Base-by-base conservation (phyloP, 1,284 basidiomycete species). In the Ganoderma resinaceum region DNA sequence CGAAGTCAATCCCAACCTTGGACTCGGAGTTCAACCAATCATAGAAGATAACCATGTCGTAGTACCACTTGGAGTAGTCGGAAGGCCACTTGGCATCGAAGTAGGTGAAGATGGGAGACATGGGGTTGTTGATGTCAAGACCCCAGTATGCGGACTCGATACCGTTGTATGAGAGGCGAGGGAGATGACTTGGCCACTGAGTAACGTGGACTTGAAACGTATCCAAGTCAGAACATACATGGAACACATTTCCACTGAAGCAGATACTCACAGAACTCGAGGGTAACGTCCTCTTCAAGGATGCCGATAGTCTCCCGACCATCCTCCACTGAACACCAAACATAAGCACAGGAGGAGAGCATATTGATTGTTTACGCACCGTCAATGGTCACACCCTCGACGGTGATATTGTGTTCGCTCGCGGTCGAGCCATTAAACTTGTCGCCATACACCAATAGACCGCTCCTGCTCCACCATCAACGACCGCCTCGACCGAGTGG, bases 81-180 rank as follows among this genome's bases (percentile, higher is more conserved):
- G 58, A 61, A 33, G 69, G 65, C 65, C 67, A 70, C 63, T 69
- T 70, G 52, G 57, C 62, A 38, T 67, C 53, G 55, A 66, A 42
- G 67, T 72, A 72, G 66, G 66, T 55, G 71, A 67, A 69, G 20
- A 69, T 66, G 37, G 66, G 61, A 38, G 65, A 69, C 61, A 68
- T 67, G 35, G 69, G 62, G 63, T 70, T 59, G 61, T 62, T 69
- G 57, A 72, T 67, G 67, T 72, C 66, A 23, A 70, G 53, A 38
- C 71, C 71, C 33, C 70, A 59, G 61, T 65, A 61, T 12, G 59
- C 71, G 26, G 29, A 31, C 26, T 59, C 65, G 38, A 70, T 52
- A 7, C 49, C 66, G 42, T 57, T 14, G 49, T 55, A 52, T 42
- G 43, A 33, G 53, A 69, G 20, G 65, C 62, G 52, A 26, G 67